Evolutionary conservation across 306 rosid genomes (phyloP), one percentile per base, ranked within the genome.

Genomic region (Medicago lupulina): DNA sequence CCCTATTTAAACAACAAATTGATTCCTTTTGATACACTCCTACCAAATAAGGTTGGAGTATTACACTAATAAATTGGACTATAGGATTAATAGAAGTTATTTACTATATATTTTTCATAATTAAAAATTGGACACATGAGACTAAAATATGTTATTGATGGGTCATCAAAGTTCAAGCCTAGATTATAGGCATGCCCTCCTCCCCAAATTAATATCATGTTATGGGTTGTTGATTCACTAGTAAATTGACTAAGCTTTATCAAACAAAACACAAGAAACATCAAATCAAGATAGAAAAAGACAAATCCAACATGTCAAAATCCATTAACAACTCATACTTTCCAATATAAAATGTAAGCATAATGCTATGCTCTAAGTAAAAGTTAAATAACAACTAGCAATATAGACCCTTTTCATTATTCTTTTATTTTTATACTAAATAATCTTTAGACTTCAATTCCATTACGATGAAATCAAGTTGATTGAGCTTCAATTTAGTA

Each of bases 241-340:
- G 49, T 49, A 46, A 73, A 59, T 54, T 80, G 15, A 71, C 67
- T 59, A 55, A 73, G 53, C 74, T 70, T 68, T 63, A 72, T 51
- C 9, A 18, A 59, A 58, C 58, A 67, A 63, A 67, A 63, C 74
- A 51, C 75, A 75, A 78, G 70, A 71, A 74, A 78, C 28, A 21
- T 6, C 15, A 43, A 81, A 70, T 81, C 79, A 75, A 70, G 43
- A 67, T 13, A 70, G 50, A 50, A 78, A 71, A 78, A 9, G 85
- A 81, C 88, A 85, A 81, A 80, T 55, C 68, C 40, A 69, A 66
- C 74, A 75, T 71, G 88, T 85, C 79, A 79, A 75, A 75, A 66
- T 81, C 74, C 47, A 78, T 59, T 64, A 78, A 79, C 85, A 81
- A 85, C 88, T 70, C 83, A 81, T 59, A 75, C 65, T 61, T 70